Evolutionary conservation across 345 rosid species (phyloP).

Genomic region (Boechera divaricarpa): DNA sequence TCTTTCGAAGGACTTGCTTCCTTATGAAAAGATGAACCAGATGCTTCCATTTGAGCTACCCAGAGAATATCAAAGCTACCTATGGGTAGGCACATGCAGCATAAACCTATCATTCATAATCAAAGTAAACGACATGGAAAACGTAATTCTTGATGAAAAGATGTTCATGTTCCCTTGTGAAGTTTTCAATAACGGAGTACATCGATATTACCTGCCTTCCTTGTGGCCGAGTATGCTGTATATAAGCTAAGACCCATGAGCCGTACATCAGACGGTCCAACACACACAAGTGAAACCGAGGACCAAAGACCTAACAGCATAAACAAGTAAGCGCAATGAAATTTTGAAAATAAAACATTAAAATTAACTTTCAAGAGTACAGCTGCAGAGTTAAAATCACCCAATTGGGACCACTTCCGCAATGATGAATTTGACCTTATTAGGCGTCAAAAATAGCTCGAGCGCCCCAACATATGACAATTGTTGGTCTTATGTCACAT

Average conservation of each 20-base stretch:
- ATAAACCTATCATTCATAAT: constrained; percentile 69
- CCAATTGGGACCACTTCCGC: too few relatives aligned
- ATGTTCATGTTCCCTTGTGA: constrained; percentile 4
- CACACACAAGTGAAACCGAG: constrained; percentile 61
- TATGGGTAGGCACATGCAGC: constrained; percentile 81
- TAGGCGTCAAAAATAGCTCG: too few relatives aligned
- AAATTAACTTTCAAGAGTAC: not conserved
- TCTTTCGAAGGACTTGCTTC: constrained; percentile 48
- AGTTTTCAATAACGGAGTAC: not conserved
- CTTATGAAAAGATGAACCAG: constrained; percentile 28
- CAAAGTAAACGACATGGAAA: constrained; percentile 44
- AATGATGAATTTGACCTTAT: too few relatives aligned
- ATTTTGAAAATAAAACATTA: constrained; percentile 9
- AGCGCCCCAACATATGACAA: too few relatives aligned
- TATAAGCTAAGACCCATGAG: constrained; percentile 75
- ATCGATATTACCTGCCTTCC: constrained; percentile 69
- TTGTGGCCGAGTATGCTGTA: constrained; percentile 87
- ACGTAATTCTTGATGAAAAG: constrained; percentile 33
- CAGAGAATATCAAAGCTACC: constrained; percentile 75
- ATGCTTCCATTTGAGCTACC: constrained; percentile 60
- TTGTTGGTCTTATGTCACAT: too few relatives aligned
- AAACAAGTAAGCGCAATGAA: constrained; percentile 5
- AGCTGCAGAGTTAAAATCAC: constrained; percentile 29
- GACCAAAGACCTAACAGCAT: constrained; percentile 66
- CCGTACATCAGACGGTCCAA: constrained; percentile 68